Conservation (phyloP, 148 eudicot genomes). For the Pharnaceum exiguum region DNA sequence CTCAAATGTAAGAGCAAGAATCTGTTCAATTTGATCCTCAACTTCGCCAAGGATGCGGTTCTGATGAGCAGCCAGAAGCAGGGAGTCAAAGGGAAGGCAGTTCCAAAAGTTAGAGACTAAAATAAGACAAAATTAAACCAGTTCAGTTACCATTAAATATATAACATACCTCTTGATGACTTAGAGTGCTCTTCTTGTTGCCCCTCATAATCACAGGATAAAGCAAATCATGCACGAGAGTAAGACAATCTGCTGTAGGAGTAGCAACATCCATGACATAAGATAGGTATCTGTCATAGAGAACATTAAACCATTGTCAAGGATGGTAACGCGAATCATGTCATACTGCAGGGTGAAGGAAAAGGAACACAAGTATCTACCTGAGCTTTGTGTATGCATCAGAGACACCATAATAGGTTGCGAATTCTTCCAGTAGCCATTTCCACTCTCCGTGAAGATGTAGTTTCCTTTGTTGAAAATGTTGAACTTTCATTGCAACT, state of each 20-base stretch:
- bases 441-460: slow-evolving; percentile 80
- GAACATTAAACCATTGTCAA: not conserved
- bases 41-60: slow-evolving; percentile 90
- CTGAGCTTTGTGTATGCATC: slow-evolving; percentile 87
- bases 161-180: slow-evolving; percentile 87
- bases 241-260: slow-evolving; percentile 94
- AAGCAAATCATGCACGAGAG: slow-evolving; percentile 64
- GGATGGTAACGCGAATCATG: not conserved
- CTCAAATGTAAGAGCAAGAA: slow-evolving; percentile 76
- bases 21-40: slow-evolving; percentile 85
- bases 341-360: not conserved
- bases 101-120: not conserved
- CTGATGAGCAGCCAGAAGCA: slow-evolving; percentile 30
- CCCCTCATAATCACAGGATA: slow-evolving; percentile 80
- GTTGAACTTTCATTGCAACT: slow-evolving; percentile 91
- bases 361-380: slow-evolving; percentile 24
- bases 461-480: slow-evolving; percentile 83
- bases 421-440: slow-evolving; percentile 89
- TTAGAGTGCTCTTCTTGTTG: slow-evolving; percentile 50
- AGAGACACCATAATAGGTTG: slow-evolving; percentile 87
- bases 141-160: slow-evolving; percentile 7
- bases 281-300: slow-evolving; percentile 68
- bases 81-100: not conserved
- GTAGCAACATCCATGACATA: slow-evolving; percentile 97
- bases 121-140: not conserved